A percentile compares a stretch with the other conserved stretches of the same genome.
Conservation (phyloP, 1,139 yeast genomes). For the Hemisphaericaspora subhashii region DNA sequence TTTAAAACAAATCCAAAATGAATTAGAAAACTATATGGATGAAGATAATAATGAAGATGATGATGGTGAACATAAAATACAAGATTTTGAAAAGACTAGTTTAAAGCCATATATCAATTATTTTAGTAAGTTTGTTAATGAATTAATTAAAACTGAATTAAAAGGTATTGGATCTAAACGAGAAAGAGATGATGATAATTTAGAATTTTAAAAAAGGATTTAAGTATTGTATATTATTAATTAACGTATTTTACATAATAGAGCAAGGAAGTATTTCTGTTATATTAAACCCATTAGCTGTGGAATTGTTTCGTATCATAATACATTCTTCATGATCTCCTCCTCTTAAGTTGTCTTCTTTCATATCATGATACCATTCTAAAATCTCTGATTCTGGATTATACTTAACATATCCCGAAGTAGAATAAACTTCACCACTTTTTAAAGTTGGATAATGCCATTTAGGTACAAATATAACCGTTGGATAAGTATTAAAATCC, state of each 20-base stretch:
- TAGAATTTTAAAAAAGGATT: constrained; percentile 29
- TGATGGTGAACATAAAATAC: constrained; percentile 16
- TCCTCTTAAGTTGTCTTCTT: not conserved
- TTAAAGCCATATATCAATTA: constrained; percentile 73
- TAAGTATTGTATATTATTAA: too few relatives aligned
- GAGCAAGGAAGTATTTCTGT: constrained; percentile 16
- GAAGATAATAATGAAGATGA: constrained; percentile 25
- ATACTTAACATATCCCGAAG: constrained; percentile 57
- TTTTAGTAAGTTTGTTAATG: constrained; percentile 64
- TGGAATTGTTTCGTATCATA: constrained; percentile 38
- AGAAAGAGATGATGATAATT: constrained; percentile 38
- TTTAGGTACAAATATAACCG: constrained; percentile 66
- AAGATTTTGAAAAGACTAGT: constrained; percentile 65
- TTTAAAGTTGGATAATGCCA: constrained; percentile 60
- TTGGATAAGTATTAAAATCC: constrained; percentile 31
- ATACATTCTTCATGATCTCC: constrained; percentile 26
- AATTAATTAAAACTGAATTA: constrained; percentile 57
- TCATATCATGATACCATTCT: constrained; percentile 64
- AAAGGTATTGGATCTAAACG: constrained; percentile 42
- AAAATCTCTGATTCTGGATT: constrained; percentile 54
- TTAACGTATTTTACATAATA: constrained; percentile 9
- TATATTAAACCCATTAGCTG: constrained; percentile 33
- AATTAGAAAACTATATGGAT: constrained; percentile 47
- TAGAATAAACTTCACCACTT: constrained; percentile 43
- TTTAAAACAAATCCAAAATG: constrained; percentile 57